phyloP scores from a whole-genome alignment of 176 grass and related monocot species.

The Hyparrhenia diplandra region DNA sequence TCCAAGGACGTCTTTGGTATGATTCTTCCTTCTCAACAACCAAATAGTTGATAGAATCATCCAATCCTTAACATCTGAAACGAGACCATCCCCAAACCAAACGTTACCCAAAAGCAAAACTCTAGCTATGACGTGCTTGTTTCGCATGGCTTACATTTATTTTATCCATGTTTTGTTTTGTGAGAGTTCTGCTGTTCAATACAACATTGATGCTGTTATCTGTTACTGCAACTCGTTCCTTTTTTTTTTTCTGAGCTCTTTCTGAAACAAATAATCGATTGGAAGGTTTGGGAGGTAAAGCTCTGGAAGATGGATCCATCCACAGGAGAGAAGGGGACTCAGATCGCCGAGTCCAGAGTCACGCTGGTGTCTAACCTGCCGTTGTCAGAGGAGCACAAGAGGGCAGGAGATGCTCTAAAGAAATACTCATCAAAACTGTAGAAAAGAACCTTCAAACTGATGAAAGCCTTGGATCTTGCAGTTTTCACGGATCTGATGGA shows the following conservation, averaged over 20 bases:
- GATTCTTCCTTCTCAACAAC: too few relatives aligned
- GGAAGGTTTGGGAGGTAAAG: conserved; percentile 77
- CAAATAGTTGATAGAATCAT: neutral
- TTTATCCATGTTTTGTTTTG: neutral
- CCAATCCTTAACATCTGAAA: neutral
- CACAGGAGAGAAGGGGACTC: conserved; percentile 33
- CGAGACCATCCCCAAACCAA: neutral
- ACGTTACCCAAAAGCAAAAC: neutral
- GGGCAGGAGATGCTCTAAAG: conserved; percentile 43
- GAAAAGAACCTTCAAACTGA: neutral
- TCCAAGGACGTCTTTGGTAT: too few relatives aligned
- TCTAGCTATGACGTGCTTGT: neutral
- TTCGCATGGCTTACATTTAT: neutral
- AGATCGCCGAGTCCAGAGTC: conserved; percentile 53
- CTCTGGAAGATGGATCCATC: conserved; percentile 61
- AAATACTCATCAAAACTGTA: conserved; percentile 60
- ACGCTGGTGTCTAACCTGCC: conserved; percentile 59
- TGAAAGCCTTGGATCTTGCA: neutral
- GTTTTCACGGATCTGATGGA: neutral
- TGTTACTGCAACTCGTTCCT: neutral
- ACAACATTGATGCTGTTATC: neutral
- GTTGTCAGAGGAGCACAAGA: conserved; percentile 39
- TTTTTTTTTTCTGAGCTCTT: neutral
- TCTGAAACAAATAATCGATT: neutral
- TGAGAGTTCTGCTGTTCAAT: neutral